These are phyloP conservation scores for Peterozyma toletana DNA, from an alignment of 805 yeast species.

Conservation along the genomic window DNA sequence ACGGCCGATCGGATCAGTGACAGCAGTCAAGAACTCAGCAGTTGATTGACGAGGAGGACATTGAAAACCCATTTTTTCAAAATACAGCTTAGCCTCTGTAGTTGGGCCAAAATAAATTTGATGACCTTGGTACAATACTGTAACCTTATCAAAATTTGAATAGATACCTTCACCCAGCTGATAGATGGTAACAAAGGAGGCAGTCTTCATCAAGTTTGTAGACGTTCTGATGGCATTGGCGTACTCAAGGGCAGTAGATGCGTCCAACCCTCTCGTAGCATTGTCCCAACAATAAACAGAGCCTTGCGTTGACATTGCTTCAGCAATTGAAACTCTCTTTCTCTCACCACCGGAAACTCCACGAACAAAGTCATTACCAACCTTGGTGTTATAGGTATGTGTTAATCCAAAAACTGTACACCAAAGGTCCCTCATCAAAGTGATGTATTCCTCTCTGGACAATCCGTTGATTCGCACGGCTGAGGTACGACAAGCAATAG, in stretches of 20 bases:
- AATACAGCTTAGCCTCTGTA: constrained; percentile 44
- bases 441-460: constrained; percentile 31
- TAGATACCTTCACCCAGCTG: constrained; percentile 64
- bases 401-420: constrained; percentile 50
- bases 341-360: constrained; percentile 85
- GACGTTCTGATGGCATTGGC: constrained; percentile 57
- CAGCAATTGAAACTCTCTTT: constrained; percentile 79
- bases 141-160: constrained; percentile 53
- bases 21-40: constrained; percentile 64
- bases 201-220: constrained; percentile 43
- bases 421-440: constrained; percentile 35
- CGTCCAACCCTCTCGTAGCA: constrained; percentile 80
- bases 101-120: constrained; percentile 59
- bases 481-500: constrained; percentile 53
- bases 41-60: constrained; percentile 63
- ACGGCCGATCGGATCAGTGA: constrained; percentile 63
- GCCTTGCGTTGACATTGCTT: constrained; percentile 61
- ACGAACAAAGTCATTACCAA: constrained; percentile 60
- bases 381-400: constrained; percentile 56
- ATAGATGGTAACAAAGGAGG: constrained; percentile 63
- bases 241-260: constrained; percentile 77
- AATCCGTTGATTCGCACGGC: constrained; percentile 36
- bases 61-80: constrained; percentile 55
- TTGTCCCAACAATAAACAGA: constrained; percentile 70
- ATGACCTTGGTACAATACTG: constrained; percentile 48